Base-by-base conservation (phyloP, 2,329 filamentous ascomycete species). In the Neoscytalidium dimidiatum region DNA sequence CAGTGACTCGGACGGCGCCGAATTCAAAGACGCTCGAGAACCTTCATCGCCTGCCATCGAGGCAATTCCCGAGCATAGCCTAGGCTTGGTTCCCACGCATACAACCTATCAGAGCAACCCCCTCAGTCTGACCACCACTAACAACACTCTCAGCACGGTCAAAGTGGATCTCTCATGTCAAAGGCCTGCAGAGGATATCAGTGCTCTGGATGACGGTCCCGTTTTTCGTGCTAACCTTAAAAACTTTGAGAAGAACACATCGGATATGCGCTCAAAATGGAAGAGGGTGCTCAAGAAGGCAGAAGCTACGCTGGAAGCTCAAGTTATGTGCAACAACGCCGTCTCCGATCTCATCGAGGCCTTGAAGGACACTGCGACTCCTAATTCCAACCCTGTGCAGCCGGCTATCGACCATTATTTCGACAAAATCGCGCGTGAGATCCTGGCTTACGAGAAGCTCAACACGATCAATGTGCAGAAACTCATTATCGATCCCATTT, bases 321-420 rank as follows among this genome's bases (percentile, higher is more conserved):
- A 97, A 75, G 83, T 84, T 2, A 88, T 90, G 67, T 94, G 92
- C 76, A 99, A 98, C 74, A 92, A 96, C 62, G 90, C 94, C 5
- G 89, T 96, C 70, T 81, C 86, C 17, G 88, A 86, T 3, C 96
- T 99, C 71, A 89, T 96, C 75, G 91, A 94, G 14, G 90, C 94
- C 4, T 82, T 99, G 33, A 88, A 90, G 67, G 95, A 98, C 73
- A 92, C 93, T 0, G 93, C 94, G 1, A 88, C 88, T 0, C 96
- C 94, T 13, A 98, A 98, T 74, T 91, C 93, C 56, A 97, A 96
- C 73, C 95, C 94, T 0, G 94, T 99, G n/a, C 92, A 96, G 73
- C 96, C 95, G 17, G 95, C 94, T 4, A 85, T 99, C 66, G 95
- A 99, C 68, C 94, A 99, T 77, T 99, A 99, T 76, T 99, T 98